A percentile compares a stretch with the other conserved stretches of the same genome.
Conservation (phyloP, 1,139 yeast genomes). For the Geotrichum restrictum region DNA sequence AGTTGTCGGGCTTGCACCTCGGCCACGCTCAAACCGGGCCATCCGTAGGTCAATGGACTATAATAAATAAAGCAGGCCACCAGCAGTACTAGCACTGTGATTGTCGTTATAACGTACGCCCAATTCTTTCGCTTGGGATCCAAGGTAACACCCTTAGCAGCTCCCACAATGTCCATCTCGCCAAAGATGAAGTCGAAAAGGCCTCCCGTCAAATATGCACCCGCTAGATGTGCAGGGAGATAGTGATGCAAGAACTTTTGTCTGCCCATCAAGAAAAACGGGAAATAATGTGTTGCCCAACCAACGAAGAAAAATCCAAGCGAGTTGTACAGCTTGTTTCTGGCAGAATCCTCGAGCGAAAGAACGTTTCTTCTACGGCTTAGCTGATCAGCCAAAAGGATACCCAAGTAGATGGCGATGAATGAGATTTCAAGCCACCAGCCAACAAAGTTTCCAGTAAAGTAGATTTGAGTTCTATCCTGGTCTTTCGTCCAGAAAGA, state of each 20-base stretch:
- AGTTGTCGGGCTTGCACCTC: slow-evolving; percentile 74
- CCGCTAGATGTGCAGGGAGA: slow-evolving; percentile 90
- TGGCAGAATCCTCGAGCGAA: slow-evolving; percentile 57
- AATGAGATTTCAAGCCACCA: slow-evolving; percentile 83
- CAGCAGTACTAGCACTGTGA: slow-evolving; percentile 46
- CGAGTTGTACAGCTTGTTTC: slow-evolving; percentile 73
- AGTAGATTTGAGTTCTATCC: slow-evolving; percentile 65
- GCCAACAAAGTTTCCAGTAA: slow-evolving; percentile 85
- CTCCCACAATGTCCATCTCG: slow-evolving; percentile 39
- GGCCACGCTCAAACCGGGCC: slow-evolving; percentile 55
- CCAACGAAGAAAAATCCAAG: slow-evolving; percentile 81
- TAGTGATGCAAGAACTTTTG: slow-evolving; percentile 94
- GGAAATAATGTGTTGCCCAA: slow-evolving; percentile 85
- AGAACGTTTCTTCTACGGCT: slow-evolving; percentile 67
- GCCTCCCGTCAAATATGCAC: slow-evolving; percentile 79
- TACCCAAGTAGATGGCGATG: slow-evolving; percentile 61
- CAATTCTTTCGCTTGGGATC: slow-evolving; percentile 9
- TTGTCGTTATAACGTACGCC: slow-evolving; percentile 18
- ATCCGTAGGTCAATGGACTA: slow-evolving; percentile 85
- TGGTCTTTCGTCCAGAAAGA: slow-evolving; percentile 88
- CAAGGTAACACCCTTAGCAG: neutral
- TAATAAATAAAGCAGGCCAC: slow-evolving; percentile 66
- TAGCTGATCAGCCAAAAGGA: slow-evolving; percentile 67
- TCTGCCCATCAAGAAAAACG: slow-evolving; percentile 87
- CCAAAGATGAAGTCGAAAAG: slow-evolving; percentile 75